phyloP scores from a whole-genome alignment of 495 filamentous ascomycete species.

The Aspergillus funiculosus region DNA sequence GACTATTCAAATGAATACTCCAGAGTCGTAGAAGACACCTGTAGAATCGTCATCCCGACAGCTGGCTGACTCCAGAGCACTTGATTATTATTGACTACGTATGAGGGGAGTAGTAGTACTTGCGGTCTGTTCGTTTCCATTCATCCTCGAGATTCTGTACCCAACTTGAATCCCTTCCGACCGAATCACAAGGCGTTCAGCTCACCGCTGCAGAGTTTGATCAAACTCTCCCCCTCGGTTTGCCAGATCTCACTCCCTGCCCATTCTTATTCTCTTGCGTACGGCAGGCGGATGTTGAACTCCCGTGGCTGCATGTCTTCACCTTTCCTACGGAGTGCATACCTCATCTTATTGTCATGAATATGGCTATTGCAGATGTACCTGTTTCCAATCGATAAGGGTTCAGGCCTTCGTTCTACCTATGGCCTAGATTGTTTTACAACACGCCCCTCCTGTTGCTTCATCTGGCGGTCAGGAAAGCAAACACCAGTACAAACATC shows the following conservation, averaged over 20 bases:
- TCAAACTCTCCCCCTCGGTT: no score
- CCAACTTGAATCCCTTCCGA: background rate
- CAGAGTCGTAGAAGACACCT: no score
- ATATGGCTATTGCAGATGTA: no score
- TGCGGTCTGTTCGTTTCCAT: conserved; percentile 13
- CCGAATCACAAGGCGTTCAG: conserved; percentile 4
- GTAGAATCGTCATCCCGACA: no score
- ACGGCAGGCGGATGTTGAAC: conserved; percentile 8
- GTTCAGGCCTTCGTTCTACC: background rate
- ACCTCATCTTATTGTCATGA: no score
- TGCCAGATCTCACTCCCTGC: no score
- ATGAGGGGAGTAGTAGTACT: no score
- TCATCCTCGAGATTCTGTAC: conserved; percentile 2
- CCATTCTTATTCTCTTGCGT: background rate
- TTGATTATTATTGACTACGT: no score
- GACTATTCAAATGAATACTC: no score
- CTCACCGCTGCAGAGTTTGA: conserved; percentile 15
- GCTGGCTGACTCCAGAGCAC: no score
- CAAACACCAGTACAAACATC: conserved; percentile 8
- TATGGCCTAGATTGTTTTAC: background rate
- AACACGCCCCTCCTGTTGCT: conserved; percentile 1
- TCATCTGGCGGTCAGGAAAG: conserved; percentile 14
- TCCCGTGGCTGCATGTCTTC: background rate
- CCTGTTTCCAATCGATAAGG: conserved; percentile 1
- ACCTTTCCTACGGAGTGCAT: conserved; percentile 1